Percentiles rank a stretch among this genome's conserved stretches.
phyloP scores from a whole-genome alignment of 1,284 basidiomycete species.

The Ustilago hordei region DNA sequence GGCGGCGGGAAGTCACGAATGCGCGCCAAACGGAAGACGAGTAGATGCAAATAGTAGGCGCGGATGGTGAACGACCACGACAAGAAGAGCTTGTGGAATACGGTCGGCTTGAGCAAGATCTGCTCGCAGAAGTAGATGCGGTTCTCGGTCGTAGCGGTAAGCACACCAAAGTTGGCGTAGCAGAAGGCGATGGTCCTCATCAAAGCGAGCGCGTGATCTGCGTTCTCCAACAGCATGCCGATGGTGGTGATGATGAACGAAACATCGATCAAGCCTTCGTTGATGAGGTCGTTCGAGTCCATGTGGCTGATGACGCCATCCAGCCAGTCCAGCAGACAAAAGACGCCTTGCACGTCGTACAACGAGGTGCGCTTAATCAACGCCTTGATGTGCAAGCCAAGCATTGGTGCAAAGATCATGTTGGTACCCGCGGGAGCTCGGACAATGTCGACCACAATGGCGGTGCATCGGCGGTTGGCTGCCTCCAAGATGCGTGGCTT shows the following conservation, averaged over 20 bases:
- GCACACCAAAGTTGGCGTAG: slow-evolving; percentile 65
- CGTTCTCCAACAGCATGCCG: slow-evolving; percentile 59
- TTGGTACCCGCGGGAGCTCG: slow-evolving; percentile 50
- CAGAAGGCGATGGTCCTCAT: slow-evolving; percentile 67
- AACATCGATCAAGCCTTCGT: slow-evolving; percentile 56
- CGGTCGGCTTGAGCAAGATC: slow-evolving; percentile 57
- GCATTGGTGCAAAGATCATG: slow-evolving; percentile 61
- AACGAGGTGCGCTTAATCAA: slow-evolving; percentile 64
- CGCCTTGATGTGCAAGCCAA: slow-evolving; percentile 62
- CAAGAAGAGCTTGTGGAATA: slow-evolving; percentile 66
- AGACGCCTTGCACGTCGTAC: slow-evolving; percentile 66
- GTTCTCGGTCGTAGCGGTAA: slow-evolving; percentile 52
- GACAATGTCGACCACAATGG: slow-evolving; percentile 66
- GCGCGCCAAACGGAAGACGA: slow-evolving; percentile 64
- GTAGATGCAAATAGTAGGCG: slow-evolving; percentile 65
- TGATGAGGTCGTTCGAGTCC: slow-evolving; percentile 59
- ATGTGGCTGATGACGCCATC: slow-evolving; percentile 63
- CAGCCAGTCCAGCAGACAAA: slow-evolving; percentile 66
- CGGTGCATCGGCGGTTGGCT: slow-evolving; percentile 64
- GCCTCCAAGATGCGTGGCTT: slow-evolving; percentile 67
- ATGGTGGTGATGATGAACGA: slow-evolving; percentile 62
- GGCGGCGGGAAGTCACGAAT: slow-evolving; percentile 60
- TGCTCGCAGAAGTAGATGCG: slow-evolving; percentile 62
- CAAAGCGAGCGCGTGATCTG: slow-evolving; percentile 65
- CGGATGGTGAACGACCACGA: slow-evolving; percentile 68